Evolutionary conservation across 495 filamentous ascomycete species (phyloP).

Genomic region (Xylaria castorea): DNA sequence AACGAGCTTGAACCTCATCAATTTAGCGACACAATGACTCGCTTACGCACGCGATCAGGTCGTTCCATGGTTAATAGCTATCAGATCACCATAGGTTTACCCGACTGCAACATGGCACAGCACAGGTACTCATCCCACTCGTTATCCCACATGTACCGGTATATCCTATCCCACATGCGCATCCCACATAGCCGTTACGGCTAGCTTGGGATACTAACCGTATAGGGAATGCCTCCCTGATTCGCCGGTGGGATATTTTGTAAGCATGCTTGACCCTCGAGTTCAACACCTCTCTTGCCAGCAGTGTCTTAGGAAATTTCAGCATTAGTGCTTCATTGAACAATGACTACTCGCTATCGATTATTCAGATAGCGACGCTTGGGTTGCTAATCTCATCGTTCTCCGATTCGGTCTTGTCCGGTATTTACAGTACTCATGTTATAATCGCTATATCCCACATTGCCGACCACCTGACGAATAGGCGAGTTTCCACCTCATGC

Average conservation of each 20-base stretch:
- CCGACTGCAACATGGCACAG: too few species aligned
- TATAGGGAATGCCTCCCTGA: not conserved
- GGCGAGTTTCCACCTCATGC: not conserved
- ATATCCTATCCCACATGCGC: constrained; percentile 8
- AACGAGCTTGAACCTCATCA: not conserved
- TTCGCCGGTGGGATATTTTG: constrained; percentile 10
- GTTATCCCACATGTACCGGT: too few species aligned
- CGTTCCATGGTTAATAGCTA: not conserved
- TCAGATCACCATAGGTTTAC: constrained; percentile 1
- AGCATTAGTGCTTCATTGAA: not conserved
- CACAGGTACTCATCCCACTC: not conserved
- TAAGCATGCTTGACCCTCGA: constrained; percentile 5
- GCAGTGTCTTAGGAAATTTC: not conserved
- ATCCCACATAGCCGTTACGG: constrained; percentile 12
- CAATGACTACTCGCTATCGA: not conserved
- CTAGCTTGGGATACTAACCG: not conserved
- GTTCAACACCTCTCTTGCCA: not conserved
- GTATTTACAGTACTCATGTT: not conserved
- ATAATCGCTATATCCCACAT: constrained; percentile 18
- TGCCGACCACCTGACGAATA: not conserved
- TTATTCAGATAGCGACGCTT: not conserved
- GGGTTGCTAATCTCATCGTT: not conserved
- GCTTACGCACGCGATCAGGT: not conserved
- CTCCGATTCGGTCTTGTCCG: not conserved
- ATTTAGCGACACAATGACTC: not conserved